These are phyloP conservation scores for Colletotrichum sojae DNA, from an alignment of 2,329 filamentous ascomycete genomes.

Conservation along the genomic window DNA sequence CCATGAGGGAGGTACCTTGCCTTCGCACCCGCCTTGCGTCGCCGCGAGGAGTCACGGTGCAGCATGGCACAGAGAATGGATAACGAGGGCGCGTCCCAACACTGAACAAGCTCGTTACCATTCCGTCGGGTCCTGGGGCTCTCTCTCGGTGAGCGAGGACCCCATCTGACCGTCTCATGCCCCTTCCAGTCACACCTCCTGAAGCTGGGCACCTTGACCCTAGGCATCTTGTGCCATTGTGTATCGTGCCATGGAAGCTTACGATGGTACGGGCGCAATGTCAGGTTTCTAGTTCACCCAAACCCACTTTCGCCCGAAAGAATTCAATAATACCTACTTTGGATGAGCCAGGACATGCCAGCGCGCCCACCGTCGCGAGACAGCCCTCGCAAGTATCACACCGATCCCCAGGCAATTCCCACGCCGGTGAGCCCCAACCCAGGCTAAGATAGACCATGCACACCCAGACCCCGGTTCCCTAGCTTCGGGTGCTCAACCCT, in stretches of 20 bases:
- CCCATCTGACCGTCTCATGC: conserved; percentile 40
- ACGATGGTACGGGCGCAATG: no score
- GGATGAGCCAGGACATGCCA: conserved; percentile 4
- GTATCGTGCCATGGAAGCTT: no score
- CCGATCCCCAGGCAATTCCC: conserved; percentile 16
- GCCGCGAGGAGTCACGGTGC: background rate
- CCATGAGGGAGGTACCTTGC: background rate
- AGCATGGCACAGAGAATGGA: conserved; percentile 4
- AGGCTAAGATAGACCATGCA: background rate
- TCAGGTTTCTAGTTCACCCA: background rate
- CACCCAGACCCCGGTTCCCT: conserved; percentile 15
- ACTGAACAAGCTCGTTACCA: conserved; percentile 34
- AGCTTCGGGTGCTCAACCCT: conserved; percentile 13
- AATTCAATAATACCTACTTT: background rate
- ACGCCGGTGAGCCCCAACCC: conserved; percentile 18
- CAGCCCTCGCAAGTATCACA: conserved; percentile 13
- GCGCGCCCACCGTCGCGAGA: background rate
- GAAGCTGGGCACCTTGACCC: conserved; percentile 9
- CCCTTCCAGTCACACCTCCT: conserved; percentile 29
- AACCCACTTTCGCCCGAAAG: conserved; percentile 28
- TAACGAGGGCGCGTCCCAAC: conserved; percentile 43
- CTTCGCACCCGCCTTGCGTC: background rate
- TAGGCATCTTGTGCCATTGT: background rate
- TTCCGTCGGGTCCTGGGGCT: conserved; percentile 31
- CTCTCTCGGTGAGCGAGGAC: conserved; percentile 43